These are phyloP conservation scores for Debaryomycetaceae sp. DNA, from an alignment of 1,139 yeast species.

Conservation along the genomic window DNA sequence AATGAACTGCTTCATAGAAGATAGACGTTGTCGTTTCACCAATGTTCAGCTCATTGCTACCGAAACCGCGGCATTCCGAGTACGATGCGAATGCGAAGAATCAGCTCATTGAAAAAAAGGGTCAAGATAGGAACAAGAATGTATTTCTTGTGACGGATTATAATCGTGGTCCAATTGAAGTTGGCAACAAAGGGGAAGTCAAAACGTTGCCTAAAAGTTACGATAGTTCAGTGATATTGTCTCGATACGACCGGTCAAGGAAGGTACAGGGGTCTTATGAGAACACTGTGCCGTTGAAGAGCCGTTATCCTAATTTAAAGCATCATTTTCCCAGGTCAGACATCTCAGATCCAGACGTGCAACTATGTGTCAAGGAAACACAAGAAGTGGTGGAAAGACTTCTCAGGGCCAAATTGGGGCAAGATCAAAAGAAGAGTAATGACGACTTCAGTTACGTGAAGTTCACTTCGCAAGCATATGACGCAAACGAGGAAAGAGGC, in stretches of 20 bases:
- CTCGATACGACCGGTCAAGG: not conserved
- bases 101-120: not conserved
- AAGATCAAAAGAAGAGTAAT: conserved; percentile 9
- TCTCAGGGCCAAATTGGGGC: conserved; percentile 17
- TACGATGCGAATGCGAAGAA: conserved; percentile 7
- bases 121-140: not conserved
- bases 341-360: conserved; percentile 26
- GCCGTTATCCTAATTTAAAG: conserved; percentile 34
- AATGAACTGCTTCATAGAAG: not conserved
- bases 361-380: conserved; percentile 28
- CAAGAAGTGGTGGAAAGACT: conserved; percentile 20
- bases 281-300: conserved; percentile 42
- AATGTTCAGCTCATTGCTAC: conserved; percentile 34
- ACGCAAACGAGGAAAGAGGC: conserved; percentile 12
- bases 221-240: not conserved
- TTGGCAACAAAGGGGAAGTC: not conserved
- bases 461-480: conserved; percentile 16
- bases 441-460: conserved; percentile 16
- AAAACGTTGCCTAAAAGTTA: not conserved
- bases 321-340: conserved; percentile 39
- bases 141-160: not conserved
- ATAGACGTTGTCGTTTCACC: too few relatives aligned
- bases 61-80: conserved; percentile 24
- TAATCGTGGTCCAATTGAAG: not conserved
- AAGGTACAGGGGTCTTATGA: conserved; percentile 29